Evolutionary conservation across 2,329 filamentous ascomycete species (phyloP), one percentile per base, ranked within the genome.

Genomic region (Alternaria sp.): DNA sequence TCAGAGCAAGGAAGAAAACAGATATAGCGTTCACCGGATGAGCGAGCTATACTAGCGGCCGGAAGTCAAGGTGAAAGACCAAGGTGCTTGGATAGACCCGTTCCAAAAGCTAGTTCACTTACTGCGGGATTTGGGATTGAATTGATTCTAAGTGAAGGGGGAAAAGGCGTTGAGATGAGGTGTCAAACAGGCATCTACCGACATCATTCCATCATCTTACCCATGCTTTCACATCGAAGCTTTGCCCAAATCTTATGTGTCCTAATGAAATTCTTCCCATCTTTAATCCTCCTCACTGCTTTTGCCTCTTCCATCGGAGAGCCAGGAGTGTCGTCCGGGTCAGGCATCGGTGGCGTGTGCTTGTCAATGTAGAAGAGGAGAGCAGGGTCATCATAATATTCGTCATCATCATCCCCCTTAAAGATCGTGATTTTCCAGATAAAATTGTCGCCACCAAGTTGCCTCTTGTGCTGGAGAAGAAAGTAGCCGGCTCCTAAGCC

Each of bases 391-490:
- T 49, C 50, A 22, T 25, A 54, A 22, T 25, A 25, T 25, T 25
- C 22, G 22, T 44, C 32, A 2, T 38, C 14, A 7, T 44, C 54
- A 9, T 38, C 12, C 7, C 38, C 40, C 38, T 22, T 54, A 22
- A 52, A 60, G 2, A 62, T 50, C 18, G 36, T 59, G 12, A 61
- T 54, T 16, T 65, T 67, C 27, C 30, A 57, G 16, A 67, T 62
- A 28, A 54, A 52, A 30, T 62, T 65, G 36, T 40, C 38, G 4
- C 57, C 55, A n/a, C 60, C 63, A 7, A 65, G 60, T 18, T 65
- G 62, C 8, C 45, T 43, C 9, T 64, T 60, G 12, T 63, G 65
- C 28, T 67, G 65, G 1, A 63, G 54, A 9, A 67, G 44, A 11
- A 67, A 65, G 45, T 65, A 63, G 5, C 41, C 65, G 4, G 63